phyloP scores from a whole-genome alignment of 805 yeast genomes.

The Saturnispora sekii region DNA sequence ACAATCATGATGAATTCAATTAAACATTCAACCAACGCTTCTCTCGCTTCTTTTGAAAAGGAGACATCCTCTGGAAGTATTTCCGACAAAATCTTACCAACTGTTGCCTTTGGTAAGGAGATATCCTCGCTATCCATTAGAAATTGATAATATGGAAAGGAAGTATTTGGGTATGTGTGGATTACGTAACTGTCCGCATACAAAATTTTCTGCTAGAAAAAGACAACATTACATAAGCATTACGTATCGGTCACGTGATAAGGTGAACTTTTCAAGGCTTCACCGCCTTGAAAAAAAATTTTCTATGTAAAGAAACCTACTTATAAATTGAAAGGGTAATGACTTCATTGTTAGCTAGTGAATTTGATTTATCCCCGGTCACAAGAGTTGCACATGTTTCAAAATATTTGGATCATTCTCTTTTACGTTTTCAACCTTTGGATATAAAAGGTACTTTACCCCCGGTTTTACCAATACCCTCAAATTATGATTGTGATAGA shows the following conservation, averaged over 20 bases:
- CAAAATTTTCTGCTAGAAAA: too few relatives aligned
- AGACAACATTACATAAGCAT: not conserved
- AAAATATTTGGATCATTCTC: conserved; percentile 8
- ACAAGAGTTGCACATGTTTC: conserved; percentile 8
- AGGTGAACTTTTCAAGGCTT: too few relatives aligned
- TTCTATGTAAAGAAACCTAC: too few relatives aligned
- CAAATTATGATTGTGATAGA: not conserved
- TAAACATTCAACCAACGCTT: conserved; percentile 91
- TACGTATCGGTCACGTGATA: not conserved
- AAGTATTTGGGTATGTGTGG: not conserved
- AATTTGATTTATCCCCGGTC: conserved; percentile 4
- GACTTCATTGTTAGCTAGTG: conserved; percentile 1
- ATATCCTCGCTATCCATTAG: conserved; percentile 25
- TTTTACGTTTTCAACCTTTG: conserved; percentile 8
- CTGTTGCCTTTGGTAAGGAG: conserved; percentile 61
- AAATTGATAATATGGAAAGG: not conserved
- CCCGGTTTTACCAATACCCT: conserved; percentile 1
- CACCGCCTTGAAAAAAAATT: not conserved
- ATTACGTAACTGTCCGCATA: not conserved
- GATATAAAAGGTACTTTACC: not conserved
- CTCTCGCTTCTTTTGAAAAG: conserved; percentile 88
- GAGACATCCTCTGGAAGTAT: conserved; percentile 81
- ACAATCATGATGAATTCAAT: conserved; percentile 92
- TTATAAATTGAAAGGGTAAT: not conserved
- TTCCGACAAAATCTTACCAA: conserved; percentile 87